Evolutionary conservation across 768 basidiomycete species (phyloP).

Genomic region (Podaxis sp.): DNA sequence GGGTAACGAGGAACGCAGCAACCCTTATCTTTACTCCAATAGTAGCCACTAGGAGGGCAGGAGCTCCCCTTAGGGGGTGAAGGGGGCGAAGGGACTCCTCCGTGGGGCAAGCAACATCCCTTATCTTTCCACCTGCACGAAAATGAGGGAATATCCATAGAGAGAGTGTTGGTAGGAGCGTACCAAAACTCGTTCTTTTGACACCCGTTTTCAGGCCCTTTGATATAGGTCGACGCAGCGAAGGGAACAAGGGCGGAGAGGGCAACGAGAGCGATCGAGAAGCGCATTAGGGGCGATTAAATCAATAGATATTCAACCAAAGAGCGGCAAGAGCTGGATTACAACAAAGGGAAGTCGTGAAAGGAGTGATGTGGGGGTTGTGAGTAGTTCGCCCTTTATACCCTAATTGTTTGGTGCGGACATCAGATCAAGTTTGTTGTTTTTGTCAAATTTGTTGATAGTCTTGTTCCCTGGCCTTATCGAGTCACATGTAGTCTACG

Average conservation of each 20-base stretch:
- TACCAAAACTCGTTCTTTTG: constrained; percentile 27
- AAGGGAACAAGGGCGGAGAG: constrained; percentile 9
- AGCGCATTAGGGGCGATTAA: constrained; percentile 5
- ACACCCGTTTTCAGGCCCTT: constrained; percentile 17
- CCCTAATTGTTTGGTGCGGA: background rate
- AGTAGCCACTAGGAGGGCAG: constrained; percentile 44
- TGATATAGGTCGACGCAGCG: background rate
- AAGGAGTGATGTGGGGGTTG: background rate
- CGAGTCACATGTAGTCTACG: too few relatives aligned
- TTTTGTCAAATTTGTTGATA: background rate
- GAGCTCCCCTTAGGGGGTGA: constrained; percentile 42
- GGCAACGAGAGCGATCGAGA: constrained; percentile 2
- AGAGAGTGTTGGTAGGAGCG: background rate
- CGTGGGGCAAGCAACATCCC: constrained; percentile 40
- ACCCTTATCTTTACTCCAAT: constrained; percentile 41
- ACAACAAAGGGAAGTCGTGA: background rate
- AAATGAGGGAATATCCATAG: background rate
- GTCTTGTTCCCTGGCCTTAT: background rate
- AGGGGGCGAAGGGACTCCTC: constrained; percentile 33
- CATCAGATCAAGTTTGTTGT: background rate
- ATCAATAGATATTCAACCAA: background rate
- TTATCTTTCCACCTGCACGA: constrained; percentile 25
- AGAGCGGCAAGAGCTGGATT: constrained; percentile 7
- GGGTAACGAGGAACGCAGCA: constrained; percentile 53
- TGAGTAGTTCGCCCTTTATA: background rate